Percentiles rank a stretch among this genome's conserved stretches.
These are phyloP conservation scores for Diaporthe nobilis DNA, from an alignment of 2,329 filamentous ascomycete genomes.

Conservation along the genomic window DNA sequence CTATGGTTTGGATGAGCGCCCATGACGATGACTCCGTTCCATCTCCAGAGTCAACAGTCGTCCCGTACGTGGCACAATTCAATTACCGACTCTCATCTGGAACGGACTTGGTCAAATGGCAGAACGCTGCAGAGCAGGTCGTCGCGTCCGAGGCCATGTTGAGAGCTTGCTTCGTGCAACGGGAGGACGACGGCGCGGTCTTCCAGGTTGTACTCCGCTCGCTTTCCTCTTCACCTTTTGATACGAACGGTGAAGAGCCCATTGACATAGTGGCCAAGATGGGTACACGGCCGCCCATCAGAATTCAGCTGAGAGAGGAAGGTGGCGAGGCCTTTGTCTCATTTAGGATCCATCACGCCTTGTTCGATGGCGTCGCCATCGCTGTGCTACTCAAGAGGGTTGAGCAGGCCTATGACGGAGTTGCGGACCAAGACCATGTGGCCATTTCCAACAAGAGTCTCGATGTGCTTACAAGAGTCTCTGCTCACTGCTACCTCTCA, in stretches of 20 bases:
- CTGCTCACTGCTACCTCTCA: slow-evolving; percentile 28
- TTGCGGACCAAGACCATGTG: background rate
- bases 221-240: slow-evolving; percentile 34
- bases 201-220: slow-evolving; percentile 44
- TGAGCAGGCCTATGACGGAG: slow-evolving; percentile 39
- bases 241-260: slow-evolving; percentile 21
- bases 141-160: slow-evolving; percentile 43
- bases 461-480: slow-evolving; percentile 25
- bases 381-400: slow-evolving; percentile 39
- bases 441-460: slow-evolving; percentile 15
- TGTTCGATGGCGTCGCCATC: slow-evolving; percentile 45
- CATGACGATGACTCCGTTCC: background rate
- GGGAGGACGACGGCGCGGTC: slow-evolving; percentile 42
- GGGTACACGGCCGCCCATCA: slow-evolving; percentile 37
- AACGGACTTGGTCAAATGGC: slow-evolving; percentile 42
- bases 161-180: slow-evolving; percentile 44
- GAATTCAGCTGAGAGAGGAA: slow-evolving; percentile 26
- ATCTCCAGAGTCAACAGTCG: slow-evolving; percentile 7
- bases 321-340: slow-evolving; percentile 39
- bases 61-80: slow-evolving; percentile 45
- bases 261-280: slow-evolving; percentile 38
- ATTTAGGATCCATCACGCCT: slow-evolving; percentile 45
- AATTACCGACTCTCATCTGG: slow-evolving; percentile 41
- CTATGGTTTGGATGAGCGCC: slow-evolving; percentile 44
- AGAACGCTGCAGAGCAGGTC: slow-evolving; percentile 35